A percentile compares a stretch with the other conserved stretches of the same genome.
phyloP scores from a whole-genome alignment of 192 early-diverging fungal species.

The Dispira parvispora region DNA sequence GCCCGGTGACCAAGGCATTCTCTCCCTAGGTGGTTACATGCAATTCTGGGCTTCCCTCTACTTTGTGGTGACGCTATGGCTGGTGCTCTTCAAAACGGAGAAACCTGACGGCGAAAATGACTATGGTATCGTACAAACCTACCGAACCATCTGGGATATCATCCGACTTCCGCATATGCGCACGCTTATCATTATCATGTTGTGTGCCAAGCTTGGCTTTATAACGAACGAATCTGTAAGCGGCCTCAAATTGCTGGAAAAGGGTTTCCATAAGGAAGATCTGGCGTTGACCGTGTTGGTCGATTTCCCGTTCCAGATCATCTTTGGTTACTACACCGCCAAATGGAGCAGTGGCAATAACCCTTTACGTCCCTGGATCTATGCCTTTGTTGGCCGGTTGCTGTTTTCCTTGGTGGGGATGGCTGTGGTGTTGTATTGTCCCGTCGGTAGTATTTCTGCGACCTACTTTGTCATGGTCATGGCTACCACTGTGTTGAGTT shows the following conservation, averaged over 20 bases:
- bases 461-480: conserved; percentile 69
- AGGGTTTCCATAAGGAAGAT: conserved; percentile 88
- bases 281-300: conserved; percentile 81
- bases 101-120: conserved; percentile 30
- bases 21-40: conserved; percentile 76
- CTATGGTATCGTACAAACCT: conserved; percentile 51
- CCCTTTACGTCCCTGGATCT: conserved; percentile 81
- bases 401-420: conserved; percentile 64
- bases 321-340: conserved; percentile 96
- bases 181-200: conserved; percentile 56
- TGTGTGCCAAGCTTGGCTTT: conserved; percentile 88
- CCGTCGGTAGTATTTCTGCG: conserved; percentile 38
- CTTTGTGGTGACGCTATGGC: conserved; percentile 65
- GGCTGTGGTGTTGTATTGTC: conserved; percentile 66
- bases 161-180: conserved; percentile 77
- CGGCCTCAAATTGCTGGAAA: conserved; percentile 84
- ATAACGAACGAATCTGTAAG: conserved; percentile 92
- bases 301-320: conserved; percentile 91
- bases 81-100: conserved; percentile 66
- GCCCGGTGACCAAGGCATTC: conserved; percentile 46
- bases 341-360: conserved; percentile 79
- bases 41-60: conserved; percentile 89
- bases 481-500: conserved; percentile 56
- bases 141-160: conserved; percentile 82
- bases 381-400: conserved; percentile 78